A percentile compares a stretch with the other conserved stretches of the same genome.
Evolutionary conservation across 2,329 filamentous ascomycete species (phyloP).

Genomic region (Parafenestella ontariensis): DNA sequence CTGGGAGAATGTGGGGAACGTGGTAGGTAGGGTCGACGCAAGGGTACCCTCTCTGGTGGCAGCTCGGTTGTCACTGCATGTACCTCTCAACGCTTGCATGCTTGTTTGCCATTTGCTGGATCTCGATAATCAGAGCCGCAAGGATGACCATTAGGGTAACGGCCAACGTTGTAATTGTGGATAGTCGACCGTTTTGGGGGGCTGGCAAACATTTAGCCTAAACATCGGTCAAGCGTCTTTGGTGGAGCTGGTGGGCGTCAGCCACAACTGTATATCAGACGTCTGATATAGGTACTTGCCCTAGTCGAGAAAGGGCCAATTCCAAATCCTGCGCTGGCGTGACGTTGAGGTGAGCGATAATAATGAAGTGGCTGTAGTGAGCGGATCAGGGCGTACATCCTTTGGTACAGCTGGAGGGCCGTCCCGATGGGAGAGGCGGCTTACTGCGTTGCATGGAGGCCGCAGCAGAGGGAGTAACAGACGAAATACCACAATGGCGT

Average conservation of each 20-base stretch:
- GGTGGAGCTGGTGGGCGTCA: slow-evolving; percentile 24
- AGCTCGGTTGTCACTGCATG: slow-evolving; percentile 35
- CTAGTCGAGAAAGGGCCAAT: slow-evolving; percentile 19
- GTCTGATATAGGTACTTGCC: slow-evolving; percentile 24
- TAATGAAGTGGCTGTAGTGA: slow-evolving; percentile 12
- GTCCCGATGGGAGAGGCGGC: slow-evolving; percentile 34
- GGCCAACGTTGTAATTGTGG: slow-evolving; percentile 27
- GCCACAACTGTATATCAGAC: slow-evolving; percentile 30
- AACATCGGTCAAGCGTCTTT: slow-evolving; percentile 28
- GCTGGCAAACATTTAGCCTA: slow-evolving; percentile 33
- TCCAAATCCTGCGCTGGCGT: slow-evolving; percentile 18
- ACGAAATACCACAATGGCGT: neutral
- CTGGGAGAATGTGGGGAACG: slow-evolving; percentile 41
- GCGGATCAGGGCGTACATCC: slow-evolving; percentile 13
- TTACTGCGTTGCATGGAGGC: slow-evolving; percentile 27
- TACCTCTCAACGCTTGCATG: slow-evolving; percentile 24
- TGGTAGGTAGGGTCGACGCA: slow-evolving; percentile 24
- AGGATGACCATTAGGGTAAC: slow-evolving; percentile 20
- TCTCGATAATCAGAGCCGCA: slow-evolving; percentile 19
- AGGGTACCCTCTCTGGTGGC: slow-evolving; percentile 19
- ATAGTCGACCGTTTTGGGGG: slow-evolving; percentile 27
- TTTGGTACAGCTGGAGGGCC: slow-evolving; percentile 30
- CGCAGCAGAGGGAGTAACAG: slow-evolving; percentile 10
- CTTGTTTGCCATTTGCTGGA: slow-evolving; percentile 27
- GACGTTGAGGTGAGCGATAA: slow-evolving; percentile 20